These are phyloP conservation scores for Ambrosiella xylebori DNA, from an alignment of 2,329 filamentous ascomycete genomes.

Conservation along the genomic window DNA sequence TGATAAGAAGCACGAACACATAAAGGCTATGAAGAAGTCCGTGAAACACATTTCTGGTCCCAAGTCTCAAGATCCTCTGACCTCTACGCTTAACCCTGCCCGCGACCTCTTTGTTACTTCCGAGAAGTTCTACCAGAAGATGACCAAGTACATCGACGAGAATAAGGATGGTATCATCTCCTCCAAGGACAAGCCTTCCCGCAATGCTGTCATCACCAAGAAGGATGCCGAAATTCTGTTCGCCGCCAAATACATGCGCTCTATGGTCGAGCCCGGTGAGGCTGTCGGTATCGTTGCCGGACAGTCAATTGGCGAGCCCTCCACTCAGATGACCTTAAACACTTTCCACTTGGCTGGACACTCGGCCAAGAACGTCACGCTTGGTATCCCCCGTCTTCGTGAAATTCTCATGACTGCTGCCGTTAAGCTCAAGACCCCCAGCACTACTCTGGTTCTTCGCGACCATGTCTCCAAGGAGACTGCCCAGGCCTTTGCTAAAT, in stretches of 20 bases:
- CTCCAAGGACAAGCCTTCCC: slow-evolving; percentile 23
- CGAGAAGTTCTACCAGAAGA: slow-evolving; percentile 60
- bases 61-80: slow-evolving; percentile 57
- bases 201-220: slow-evolving; percentile 29
- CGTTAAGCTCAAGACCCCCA: slow-evolving; percentile 71
- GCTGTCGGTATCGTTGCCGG: slow-evolving; percentile 93
- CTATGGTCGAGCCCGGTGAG: slow-evolving; percentile 84
- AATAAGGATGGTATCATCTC: slow-evolving; percentile 47
- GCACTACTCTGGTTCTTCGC: slow-evolving; percentile 70
- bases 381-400: slow-evolving; percentile 90
- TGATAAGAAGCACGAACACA: slow-evolving; percentile 40
- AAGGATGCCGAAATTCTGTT: slow-evolving; percentile 72
- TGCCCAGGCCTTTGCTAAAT: slow-evolving; percentile 71
- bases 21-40: slow-evolving; percentile 67
- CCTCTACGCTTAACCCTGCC: slow-evolving; percentile 55
- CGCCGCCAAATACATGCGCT: slow-evolving; percentile 82
- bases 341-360: slow-evolving; percentile 99
- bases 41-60: slow-evolving; percentile 46
- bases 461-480: slow-evolving; percentile 51
- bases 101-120: slow-evolving; percentile 73
- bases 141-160: slow-evolving; percentile 59
- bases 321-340: slow-evolving; percentile 97
- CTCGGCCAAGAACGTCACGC: slow-evolving; percentile 94
- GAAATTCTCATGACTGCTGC: slow-evolving; percentile 98
- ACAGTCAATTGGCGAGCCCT: slow-evolving; percentile 91